Evolutionary conservation across 2,329 filamentous ascomycete genomes (phyloP).

Genomic region (Akanthomyces uredinophilus): DNA sequence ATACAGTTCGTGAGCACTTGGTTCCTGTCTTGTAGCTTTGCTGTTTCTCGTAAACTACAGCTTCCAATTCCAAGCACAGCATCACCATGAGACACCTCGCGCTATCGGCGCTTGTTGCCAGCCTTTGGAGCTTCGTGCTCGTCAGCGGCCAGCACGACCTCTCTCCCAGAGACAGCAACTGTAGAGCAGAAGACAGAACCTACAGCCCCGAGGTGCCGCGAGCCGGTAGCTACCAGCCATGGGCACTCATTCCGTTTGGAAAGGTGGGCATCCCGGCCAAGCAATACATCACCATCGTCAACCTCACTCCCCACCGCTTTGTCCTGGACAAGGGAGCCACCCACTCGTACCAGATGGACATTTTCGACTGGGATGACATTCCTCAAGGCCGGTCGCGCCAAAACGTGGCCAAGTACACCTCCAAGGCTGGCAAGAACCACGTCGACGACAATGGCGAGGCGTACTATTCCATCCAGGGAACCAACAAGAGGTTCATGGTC

Average conservation of each 20-base stretch:
- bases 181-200: slow-evolving; percentile 8
- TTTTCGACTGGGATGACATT: slow-evolving; percentile 29
- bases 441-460: slow-evolving; percentile 28
- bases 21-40: neutral
- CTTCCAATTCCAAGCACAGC: neutral
- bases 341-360: slow-evolving; percentile 28
- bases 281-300: slow-evolving; percentile 31
- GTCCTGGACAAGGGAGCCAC: slow-evolving; percentile 20
- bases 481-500: slow-evolving; percentile 27
- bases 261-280: slow-evolving; percentile 16
- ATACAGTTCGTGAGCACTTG: neutral
- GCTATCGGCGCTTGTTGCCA: slow-evolving; percentile 7
- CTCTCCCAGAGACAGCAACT: slow-evolving; percentile 7
- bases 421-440: slow-evolving; percentile 15
- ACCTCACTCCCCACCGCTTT: slow-evolving; percentile 30
- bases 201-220: slow-evolving; percentile 15
- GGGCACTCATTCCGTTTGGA: slow-evolving; percentile 13
- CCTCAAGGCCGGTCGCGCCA: slow-evolving; percentile 29
- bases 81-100: slow-evolving; percentile 7
- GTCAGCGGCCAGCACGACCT: neutral
- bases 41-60: neutral
- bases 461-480: slow-evolving; percentile 27
- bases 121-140: neutral
- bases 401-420: slow-evolving; percentile 25
- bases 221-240: slow-evolving; percentile 15